These are phyloP conservation scores for Bryum argenteum DNA, from an alignment of 225 moss, liverwort and hornwort species.

Conservation along the genomic window DNA sequence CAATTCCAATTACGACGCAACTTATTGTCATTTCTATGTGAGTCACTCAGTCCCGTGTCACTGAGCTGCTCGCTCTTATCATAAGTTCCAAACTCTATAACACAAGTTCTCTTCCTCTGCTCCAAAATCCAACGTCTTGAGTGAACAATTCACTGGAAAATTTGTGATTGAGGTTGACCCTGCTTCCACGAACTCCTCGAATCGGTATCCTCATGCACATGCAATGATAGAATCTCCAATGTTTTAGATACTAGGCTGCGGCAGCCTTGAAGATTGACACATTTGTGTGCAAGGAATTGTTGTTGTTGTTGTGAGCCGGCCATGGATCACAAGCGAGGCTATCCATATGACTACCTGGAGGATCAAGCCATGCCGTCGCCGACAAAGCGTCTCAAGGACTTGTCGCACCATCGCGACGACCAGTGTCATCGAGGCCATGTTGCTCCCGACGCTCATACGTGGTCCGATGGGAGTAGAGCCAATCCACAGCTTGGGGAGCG, in stretches of 20 bases:
- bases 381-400: slow-evolving; percentile 49
- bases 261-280: too few species aligned
- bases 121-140: too few species aligned
- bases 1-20: background rate
- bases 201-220: too few species aligned
- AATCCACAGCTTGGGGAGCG: slow-evolving; percentile 12
- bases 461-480: background rate
- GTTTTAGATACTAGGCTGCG: too few species aligned
- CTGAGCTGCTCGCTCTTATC: too few species aligned
- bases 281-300: background rate
- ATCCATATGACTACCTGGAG: slow-evolving; percentile 36
- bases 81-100: too few species aligned
- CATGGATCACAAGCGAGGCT: slow-evolving; percentile 53
- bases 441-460: background rate
- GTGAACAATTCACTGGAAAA: too few species aligned
- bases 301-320: background rate
- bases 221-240: too few species aligned
- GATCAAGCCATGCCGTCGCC: slow-evolving; percentile 40
- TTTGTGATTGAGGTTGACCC: too few species aligned
- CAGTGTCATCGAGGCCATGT: background rate
- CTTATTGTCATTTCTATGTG: background rate
- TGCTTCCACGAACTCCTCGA: too few species aligned
- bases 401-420: slow-evolving; percentile 35
- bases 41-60: too few species aligned
- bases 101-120: too few species aligned